A percentile compares a stretch with the other conserved stretches of the same genome.
phyloP scores from a whole-genome alignment of 108 stramenopile genomes.

The Nannochloropsis oceanica region DNA sequence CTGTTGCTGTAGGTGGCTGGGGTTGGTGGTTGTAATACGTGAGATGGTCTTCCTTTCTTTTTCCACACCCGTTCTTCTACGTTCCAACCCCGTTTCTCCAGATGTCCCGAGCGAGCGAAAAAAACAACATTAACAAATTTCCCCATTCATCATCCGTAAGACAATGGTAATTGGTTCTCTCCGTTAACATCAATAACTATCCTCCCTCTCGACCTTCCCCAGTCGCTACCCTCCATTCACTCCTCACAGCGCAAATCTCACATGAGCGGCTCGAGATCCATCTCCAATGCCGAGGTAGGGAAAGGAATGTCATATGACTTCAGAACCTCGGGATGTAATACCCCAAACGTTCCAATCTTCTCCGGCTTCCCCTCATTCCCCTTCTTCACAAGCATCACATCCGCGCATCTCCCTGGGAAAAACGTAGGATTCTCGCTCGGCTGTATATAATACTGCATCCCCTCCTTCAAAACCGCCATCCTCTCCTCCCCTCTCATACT shows the following conservation, averaged over 20 bases:
- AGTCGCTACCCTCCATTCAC: too few relatives aligned
- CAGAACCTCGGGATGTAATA: conserved; percentile 87
- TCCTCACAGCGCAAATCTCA: conserved; percentile 12
- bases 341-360: conserved; percentile 76
- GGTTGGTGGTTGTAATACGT: too few relatives aligned
- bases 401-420: conserved; percentile 82
- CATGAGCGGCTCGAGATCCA: conserved; percentile 78
- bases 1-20: too few relatives aligned
- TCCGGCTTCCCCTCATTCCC: conserved; percentile 21
- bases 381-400: conserved; percentile 60
- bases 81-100: too few relatives aligned
- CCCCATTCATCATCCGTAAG: too few relatives aligned
- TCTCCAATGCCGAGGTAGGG: conserved; percentile 69
- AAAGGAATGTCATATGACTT: conserved; percentile 75
- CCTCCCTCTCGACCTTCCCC: too few relatives aligned
- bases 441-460: conserved; percentile 28
- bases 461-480: conserved; percentile 3
- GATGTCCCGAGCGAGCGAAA: too few relatives aligned
- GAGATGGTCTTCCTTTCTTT: too few relatives aligned
- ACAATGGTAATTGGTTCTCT: too few relatives aligned
- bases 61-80: too few relatives aligned
- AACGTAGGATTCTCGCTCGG: conserved; percentile 49
- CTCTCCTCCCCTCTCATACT: conserved; percentile 1
- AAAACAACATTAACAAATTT: too few relatives aligned
- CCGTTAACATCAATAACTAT: too few relatives aligned